These are phyloP conservation scores for Musa troglodytarum DNA, from an alignment of 176 grass and related monocot genomes.

Conservation along the genomic window DNA sequence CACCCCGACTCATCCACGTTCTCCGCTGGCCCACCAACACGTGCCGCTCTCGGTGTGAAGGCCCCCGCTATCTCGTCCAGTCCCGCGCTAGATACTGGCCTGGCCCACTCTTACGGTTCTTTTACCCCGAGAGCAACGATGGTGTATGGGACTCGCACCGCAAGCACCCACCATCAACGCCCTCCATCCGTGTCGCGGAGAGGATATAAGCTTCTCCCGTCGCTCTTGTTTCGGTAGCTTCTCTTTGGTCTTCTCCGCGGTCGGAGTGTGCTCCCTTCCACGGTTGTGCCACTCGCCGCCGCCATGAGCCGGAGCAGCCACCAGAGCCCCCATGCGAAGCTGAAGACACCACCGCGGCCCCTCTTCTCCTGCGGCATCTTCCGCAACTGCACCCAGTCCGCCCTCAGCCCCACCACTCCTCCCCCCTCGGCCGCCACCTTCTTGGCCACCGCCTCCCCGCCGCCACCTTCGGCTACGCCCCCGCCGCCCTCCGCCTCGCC, in stretches of 20 bases:
- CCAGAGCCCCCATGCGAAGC: conserved; percentile 26
- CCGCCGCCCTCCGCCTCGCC: conserved; percentile 7
- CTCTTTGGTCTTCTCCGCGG: too few species aligned
- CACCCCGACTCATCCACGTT: background rate
- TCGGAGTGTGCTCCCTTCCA: too few species aligned
- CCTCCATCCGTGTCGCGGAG: background rate
- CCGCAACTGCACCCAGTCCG: conserved; percentile 67
- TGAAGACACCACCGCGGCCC: conserved; percentile 60
- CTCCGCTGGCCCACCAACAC: background rate
- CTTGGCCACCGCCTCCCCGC: background rate
- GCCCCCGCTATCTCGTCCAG: too few species aligned
- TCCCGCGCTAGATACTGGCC: too few species aligned
- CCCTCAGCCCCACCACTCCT: conserved; percentile 36
- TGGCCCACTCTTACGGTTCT: too few species aligned
- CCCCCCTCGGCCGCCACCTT: conserved; percentile 17
- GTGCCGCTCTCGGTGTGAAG: too few species aligned
- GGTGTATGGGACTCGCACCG: too few species aligned
- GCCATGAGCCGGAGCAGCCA: conserved; percentile 21
- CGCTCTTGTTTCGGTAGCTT: too few species aligned
- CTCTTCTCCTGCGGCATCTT: conserved; percentile 79
- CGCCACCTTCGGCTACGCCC: background rate
- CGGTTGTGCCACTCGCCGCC: background rate
- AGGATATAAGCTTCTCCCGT: background rate
- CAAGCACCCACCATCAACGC: background rate
- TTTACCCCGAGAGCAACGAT: too few species aligned